These are phyloP conservation scores for Fusarium albidum DNA, from an alignment of 2,329 filamentous ascomycete genomes.

Conservation along the genomic window DNA sequence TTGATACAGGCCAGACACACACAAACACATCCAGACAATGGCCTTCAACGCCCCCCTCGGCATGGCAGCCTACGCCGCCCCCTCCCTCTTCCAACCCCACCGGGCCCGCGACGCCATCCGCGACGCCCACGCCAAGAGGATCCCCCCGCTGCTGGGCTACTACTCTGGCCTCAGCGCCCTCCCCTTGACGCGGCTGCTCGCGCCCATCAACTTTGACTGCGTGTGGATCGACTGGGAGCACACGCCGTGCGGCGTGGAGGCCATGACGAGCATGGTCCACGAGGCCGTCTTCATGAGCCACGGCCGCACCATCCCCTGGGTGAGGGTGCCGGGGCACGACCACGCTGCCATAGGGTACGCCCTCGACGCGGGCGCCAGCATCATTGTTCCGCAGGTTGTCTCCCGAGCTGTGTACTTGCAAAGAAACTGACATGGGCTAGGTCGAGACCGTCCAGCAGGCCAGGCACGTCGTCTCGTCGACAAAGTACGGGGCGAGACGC, in stretches of 20 bases:
- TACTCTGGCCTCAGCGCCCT: slow-evolving; percentile 52
- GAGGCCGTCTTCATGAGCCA: slow-evolving; percentile 56
- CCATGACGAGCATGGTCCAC: slow-evolving; percentile 59
- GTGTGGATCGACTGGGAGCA: slow-evolving; percentile 60
- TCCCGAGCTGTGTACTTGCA: neutral
- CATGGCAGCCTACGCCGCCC: slow-evolving; percentile 53
- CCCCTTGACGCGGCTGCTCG: slow-evolving; percentile 50
- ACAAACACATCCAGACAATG: slow-evolving; percentile 6
- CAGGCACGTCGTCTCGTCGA: slow-evolving; percentile 50
- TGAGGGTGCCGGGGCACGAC: slow-evolving; percentile 55
- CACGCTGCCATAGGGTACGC: slow-evolving; percentile 57
- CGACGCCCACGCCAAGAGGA: slow-evolving; percentile 56
- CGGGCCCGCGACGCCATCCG: slow-evolving; percentile 53
- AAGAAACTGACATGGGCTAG: slow-evolving; percentile 8
- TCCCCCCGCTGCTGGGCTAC: slow-evolving; percentile 52
- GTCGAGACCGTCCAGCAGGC: slow-evolving; percentile 57
- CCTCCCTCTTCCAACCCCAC: slow-evolving; percentile 57
- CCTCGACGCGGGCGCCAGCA: slow-evolving; percentile 57
- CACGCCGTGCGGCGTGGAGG: slow-evolving; percentile 54
- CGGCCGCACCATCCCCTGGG: slow-evolving; percentile 54
- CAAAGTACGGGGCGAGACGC: slow-evolving; percentile 53
- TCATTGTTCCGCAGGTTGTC: slow-evolving; percentile 52
- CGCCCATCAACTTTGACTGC: slow-evolving; percentile 53
- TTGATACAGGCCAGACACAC: neutral
- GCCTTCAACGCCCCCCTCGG: slow-evolving; percentile 32